Conservation (phyloP, 768 basidiomycete genomes). For the Macrolepiota fuliginosa region DNA sequence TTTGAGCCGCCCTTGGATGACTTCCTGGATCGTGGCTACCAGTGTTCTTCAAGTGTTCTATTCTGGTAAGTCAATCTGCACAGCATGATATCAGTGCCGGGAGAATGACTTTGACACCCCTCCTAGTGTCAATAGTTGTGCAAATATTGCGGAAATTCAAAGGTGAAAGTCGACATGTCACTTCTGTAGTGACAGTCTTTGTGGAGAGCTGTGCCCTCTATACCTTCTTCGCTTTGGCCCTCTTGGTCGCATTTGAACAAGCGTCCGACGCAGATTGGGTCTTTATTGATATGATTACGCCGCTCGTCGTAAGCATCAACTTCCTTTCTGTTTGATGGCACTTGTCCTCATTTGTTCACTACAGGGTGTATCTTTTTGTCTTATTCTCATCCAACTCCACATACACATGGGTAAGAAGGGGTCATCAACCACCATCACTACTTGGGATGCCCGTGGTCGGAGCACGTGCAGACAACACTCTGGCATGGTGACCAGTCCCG, state of each 20-base stretch:
- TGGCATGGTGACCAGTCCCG: neutral
- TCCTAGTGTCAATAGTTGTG: neutral
- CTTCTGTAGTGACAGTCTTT: neutral
- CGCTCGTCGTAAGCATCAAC: constrained; percentile 1
- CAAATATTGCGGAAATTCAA: neutral
- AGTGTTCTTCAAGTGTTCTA: neutral
- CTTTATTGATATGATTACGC: constrained; percentile 6
- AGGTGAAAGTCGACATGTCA: neutral
- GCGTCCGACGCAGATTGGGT: constrained; percentile 11
- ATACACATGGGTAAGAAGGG: neutral
- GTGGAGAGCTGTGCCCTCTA: constrained; percentile 11
- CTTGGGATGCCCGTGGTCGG: neutral
- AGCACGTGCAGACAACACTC: neutral
- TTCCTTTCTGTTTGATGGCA: neutral
- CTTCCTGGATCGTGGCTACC: neutral
- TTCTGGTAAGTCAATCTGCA: constrained; percentile 1
- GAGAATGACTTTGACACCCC: neutral
- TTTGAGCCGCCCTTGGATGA: constrained; percentile 5
- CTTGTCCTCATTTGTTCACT: neutral
- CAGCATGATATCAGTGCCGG: neutral
- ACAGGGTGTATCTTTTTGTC: constrained; percentile 6
- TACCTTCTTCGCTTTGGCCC: constrained; percentile 1
- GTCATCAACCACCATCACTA: neutral
- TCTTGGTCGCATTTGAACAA: constrained; percentile 1
- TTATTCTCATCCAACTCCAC: constrained; percentile 5